phyloP scores from a whole-genome alignment of 345 rosid species.

The Eucalyptus decipiens region DNA sequence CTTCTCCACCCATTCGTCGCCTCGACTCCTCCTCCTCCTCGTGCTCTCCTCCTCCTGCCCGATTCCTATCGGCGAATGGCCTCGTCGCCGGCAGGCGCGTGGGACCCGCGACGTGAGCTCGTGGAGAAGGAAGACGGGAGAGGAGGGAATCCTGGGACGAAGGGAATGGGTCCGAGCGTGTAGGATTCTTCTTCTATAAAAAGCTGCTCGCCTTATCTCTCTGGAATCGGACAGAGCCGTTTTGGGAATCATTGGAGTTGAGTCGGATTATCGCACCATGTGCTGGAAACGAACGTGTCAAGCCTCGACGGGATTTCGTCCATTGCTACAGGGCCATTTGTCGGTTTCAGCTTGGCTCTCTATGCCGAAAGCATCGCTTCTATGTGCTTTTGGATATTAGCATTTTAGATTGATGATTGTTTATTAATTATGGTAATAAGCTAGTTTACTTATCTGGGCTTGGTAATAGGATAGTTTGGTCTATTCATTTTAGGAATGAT shows the following conservation, averaged over 20 bases:
- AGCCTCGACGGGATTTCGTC: neutral
- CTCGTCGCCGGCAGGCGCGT: neutral
- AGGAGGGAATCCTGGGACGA: neutral
- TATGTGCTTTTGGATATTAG: neutral
- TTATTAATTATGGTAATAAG: neutral
- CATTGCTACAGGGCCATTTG: neutral
- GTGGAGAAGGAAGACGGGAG: neutral
- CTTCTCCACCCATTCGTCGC: conserved; percentile 2
- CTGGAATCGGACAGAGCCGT: neutral
- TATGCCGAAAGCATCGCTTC: neutral
- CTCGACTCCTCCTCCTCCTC: neutral
- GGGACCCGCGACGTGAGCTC: neutral
- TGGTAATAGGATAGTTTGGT: neutral
- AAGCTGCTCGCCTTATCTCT: neutral
- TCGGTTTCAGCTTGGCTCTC: neutral
- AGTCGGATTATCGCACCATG: neutral
- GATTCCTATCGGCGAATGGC: neutral
- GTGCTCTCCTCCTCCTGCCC: neutral
- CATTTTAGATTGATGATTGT: neutral
- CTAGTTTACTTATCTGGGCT: neutral
- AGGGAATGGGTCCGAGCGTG: neutral
- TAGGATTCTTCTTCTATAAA: neutral
- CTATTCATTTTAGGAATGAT: neutral
- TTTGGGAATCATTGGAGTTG: neutral
- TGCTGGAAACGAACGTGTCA: neutral